Base-by-base conservation (phyloP, 805 yeast species). In the Brettanomyces anomalus region DNA sequence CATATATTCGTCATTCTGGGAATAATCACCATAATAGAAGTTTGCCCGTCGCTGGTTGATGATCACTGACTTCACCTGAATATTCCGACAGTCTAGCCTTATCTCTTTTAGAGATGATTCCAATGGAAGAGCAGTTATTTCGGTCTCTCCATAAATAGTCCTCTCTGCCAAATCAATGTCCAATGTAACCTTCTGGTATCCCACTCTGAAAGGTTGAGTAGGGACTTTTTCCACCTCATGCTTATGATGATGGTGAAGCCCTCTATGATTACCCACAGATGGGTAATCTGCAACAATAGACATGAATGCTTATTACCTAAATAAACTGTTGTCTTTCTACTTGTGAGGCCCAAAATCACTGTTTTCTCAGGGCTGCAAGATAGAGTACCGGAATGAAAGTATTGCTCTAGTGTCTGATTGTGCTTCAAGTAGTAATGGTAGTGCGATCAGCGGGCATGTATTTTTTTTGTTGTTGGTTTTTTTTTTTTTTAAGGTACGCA, bases 131-230 rank as follows among this genome's bases (percentile, higher is more conserved):
- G 89, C 68, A 2, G 93, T 82, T 28, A 93, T 64, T 55, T 89
- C 97, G 0, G 97, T 87, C 50, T 75, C 71, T 14, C 97, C 98
- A 0, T 55, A 56, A 5, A 88, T 64, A 17, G 65, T 54, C 47
- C 74, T 71, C 15, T 70, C 66, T n/a, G 78, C 72, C 36, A 89
- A 65, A 58, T 88, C 95, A 4, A 90, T 77, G 57, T 89, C 95
- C 16, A 90, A 63, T 20, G 76, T 72, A 13, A 90, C 84, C 50
- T 83, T 74, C 60, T 90, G 97, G 59, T 88, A 95, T 4, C 90
- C 88, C 18, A 90, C 74, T 53, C 74, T 79, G 58, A 85, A 78
- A n/a, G 60, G 57, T 47, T 75, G 81, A 1, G 58, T 44, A 1
- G 63, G 59, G 4, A 50, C 40, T 31, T 49, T 47, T 20, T 51